A percentile compares a stretch with the other conserved stretches of the same genome.
Conservation (phyloP, 2,329 filamentous ascomycete species). For the Chrysosporium keratinophilum region DNA sequence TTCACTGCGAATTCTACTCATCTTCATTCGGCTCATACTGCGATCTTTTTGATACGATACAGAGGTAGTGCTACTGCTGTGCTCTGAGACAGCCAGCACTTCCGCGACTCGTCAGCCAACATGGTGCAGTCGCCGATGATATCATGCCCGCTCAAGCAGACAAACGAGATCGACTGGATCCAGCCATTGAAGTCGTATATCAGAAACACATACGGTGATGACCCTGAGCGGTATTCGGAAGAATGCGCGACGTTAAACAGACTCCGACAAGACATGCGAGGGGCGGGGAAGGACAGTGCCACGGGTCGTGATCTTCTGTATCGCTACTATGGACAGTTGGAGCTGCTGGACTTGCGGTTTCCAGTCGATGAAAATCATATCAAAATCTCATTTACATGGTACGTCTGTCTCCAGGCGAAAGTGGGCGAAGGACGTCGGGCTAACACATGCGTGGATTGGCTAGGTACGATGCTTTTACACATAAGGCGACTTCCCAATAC, state of each 20-base stretch:
- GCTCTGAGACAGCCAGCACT: not conserved
- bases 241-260: conserved; percentile 92
- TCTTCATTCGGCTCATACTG: not conserved
- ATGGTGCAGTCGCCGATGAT: conserved; percentile 92
- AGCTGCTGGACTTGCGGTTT: conserved; percentile 86
- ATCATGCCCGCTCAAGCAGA: conserved; percentile 80
- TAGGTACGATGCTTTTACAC: conserved; percentile 99
- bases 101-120: conserved; percentile 21
- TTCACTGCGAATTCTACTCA: not conserved
- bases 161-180: conserved; percentile 98
- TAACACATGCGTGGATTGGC: conserved; percentile 8
- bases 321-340: conserved; percentile 93
- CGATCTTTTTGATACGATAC: conserved; percentile 7
- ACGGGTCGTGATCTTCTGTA: conserved; percentile 88
- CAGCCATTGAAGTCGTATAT: conserved; percentile 88
- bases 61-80: conserved; percentile 1
- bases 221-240: conserved; percentile 88
- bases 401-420: conserved; percentile 23
- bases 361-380: conserved; percentile 98
- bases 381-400: conserved; percentile 98
- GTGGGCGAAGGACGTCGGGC: not conserved
- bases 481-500: conserved; percentile 93
- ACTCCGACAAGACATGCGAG: conserved; percentile 94
- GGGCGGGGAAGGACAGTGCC: conserved; percentile 91
- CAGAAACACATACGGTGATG: conserved; percentile 84